Base-by-base conservation (phyloP, 169 alveolate species). In the Cryptosporidium canis region DNA sequence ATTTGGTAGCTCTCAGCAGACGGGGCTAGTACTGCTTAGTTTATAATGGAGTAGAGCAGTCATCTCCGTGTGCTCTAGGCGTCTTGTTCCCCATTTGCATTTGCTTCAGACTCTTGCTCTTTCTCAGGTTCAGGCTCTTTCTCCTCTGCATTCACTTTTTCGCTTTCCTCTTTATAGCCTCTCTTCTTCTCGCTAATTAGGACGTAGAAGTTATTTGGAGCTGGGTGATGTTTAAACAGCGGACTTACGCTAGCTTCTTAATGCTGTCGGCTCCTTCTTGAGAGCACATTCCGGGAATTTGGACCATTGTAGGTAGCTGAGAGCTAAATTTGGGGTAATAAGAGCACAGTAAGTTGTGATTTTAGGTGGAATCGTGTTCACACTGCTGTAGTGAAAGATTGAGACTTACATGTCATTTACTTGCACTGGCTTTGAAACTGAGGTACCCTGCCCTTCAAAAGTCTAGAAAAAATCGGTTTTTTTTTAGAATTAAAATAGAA, bases 271-370 rank as follows among this genome's bases (percentile, higher is more conserved):
- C 72, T 11, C 67, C 37, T 24, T 77, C 87, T 56, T 56, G 87
- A 44, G 87, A 56, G 44, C 63, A 56, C 87, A 77, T 77, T 39
- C 87, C 87, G 9, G 87, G 87, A 16, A 77, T 77, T 77, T 35
- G 43, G 12, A 77, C 61, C 77, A 63, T 37, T 24, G 33, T 45
- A 6, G 87, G 87, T 64, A 77, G 35, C 61, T 55, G 61, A 27
- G 71, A 77, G 2, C 87, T 77, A 18, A 18, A 61, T 77, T 56
- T 7, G 9, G 27, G 41, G 39, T 47, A 18, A 31, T 27, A 35
- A 35, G 7, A 29, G 48, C 29, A 0, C 0, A 63, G 0, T 16
- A 63, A 9, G 18, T 21, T 21, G 18, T 3, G 47, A 16, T 27
- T 14, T 35, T 31, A 63, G 2, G 24, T 63, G 8, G 14, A 51